Evolutionary conservation across 2,329 filamentous ascomycete species (phyloP).

Genomic region (Ophiostoma quercus): DNA sequence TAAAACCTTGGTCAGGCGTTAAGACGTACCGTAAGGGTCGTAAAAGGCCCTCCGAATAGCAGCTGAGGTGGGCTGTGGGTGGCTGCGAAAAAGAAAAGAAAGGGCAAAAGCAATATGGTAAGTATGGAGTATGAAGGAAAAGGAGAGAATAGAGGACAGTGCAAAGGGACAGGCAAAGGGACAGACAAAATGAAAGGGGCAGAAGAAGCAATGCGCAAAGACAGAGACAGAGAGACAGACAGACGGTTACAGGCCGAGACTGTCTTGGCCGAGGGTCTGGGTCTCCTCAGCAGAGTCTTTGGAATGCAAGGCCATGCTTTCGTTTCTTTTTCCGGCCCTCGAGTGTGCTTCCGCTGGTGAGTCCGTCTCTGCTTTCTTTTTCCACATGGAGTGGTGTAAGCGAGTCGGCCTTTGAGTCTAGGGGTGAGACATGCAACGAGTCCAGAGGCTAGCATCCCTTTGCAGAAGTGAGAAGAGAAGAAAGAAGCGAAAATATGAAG

Average conservation of each 20-base stretch:
- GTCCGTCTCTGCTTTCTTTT: background rate
- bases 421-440: slow-evolving; percentile 9
- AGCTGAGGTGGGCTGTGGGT: no score
- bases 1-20: background rate
- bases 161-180: background rate
- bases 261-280: background rate
- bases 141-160: background rate
- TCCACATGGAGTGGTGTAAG: background rate
- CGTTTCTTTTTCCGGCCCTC: background rate
- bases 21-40: background rate
- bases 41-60: no score
- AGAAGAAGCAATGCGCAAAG: background rate
- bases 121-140: background rate
- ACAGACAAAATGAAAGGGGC: background rate
- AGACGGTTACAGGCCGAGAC: slow-evolving; percentile 4
- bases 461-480: background rate
- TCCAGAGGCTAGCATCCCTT: background rate
- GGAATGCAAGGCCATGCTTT: slow-evolving; percentile 4
- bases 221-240: background rate
- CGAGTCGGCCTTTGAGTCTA: background rate
- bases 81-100: background rate
- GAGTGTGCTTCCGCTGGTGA: background rate
- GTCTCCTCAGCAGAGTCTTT: background rate
- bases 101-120: background rate
- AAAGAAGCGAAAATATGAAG: background rate